Conservation (phyloP, 805 yeast species). For the Barnettozyma wickerhamii region DNA sequence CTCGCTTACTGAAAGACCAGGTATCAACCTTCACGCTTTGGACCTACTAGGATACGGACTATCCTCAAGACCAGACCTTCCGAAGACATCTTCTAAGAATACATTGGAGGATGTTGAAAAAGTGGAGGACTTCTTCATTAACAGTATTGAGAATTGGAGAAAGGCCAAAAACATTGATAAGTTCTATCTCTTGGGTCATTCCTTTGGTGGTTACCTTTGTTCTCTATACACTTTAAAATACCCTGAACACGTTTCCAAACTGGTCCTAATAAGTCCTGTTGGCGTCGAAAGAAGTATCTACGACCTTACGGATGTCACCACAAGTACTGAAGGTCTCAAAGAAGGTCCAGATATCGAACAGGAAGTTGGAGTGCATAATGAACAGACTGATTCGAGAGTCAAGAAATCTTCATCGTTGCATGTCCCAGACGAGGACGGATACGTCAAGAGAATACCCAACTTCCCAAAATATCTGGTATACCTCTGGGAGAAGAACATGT, state of each 20-base stretch:
- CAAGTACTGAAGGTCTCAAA: conserved; percentile 2
- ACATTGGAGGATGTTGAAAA: conserved; percentile 25
- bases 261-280: conserved; percentile 64
- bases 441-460: conserved; percentile 31
- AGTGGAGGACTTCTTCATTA: conserved; percentile 33
- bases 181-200: conserved; percentile 62
- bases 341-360: conserved; percentile 30
- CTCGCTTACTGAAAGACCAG: conserved; percentile 42
- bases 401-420: conserved; percentile 21
- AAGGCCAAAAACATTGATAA: conserved; percentile 37
- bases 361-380: conserved; percentile 26
- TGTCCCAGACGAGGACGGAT: conserved; percentile 28
- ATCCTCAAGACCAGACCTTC: conserved; percentile 47
- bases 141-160: conserved; percentile 61
- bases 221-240: conserved; percentile 52
- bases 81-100: conserved; percentile 15
- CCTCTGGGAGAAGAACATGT: conserved; percentile 50
- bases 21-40: conserved; percentile 53
- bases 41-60: conserved; percentile 63
- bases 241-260: conserved; percentile 45
- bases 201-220: conserved; percentile 67
- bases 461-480: conserved; percentile 33
- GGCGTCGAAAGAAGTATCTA: conserved; percentile 59
- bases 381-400: conserved; percentile 14
- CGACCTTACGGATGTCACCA: conserved; percentile 13